phyloP scores from a whole-genome alignment of 306 rosid species.

The Fragaria ananassa region DNA sequence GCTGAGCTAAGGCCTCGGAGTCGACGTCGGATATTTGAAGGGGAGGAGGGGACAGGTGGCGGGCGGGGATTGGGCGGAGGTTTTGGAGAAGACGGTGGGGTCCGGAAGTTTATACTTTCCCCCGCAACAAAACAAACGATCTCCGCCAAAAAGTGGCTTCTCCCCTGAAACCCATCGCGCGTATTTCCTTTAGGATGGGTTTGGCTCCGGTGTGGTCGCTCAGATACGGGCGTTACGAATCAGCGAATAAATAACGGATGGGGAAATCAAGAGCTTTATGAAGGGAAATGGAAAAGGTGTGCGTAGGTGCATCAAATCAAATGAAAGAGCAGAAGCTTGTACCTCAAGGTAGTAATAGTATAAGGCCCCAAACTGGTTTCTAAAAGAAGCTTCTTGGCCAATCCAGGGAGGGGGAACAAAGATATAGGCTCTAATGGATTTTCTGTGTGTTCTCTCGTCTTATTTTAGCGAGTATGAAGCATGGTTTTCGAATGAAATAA shows the following conservation, averaged over 20 bases:
- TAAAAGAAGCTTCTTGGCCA: not conserved
- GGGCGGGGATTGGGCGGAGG: not conserved
- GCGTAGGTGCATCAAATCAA: not conserved
- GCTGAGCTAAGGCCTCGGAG: not conserved
- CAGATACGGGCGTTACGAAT: not conserved
- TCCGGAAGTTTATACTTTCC: not conserved
- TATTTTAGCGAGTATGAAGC: not conserved
- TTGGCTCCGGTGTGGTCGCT: slow-evolving; percentile 15
- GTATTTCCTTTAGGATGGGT: not conserved
- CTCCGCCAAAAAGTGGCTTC: not conserved
- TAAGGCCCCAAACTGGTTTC: not conserved
- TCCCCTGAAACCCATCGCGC: slow-evolving; percentile 23
- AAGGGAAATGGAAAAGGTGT: slow-evolving; percentile 3
- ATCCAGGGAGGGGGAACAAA: not conserved
- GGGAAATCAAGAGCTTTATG: not conserved
- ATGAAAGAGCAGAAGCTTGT: not conserved
- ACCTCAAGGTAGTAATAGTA: not conserved
- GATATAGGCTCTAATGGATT: not conserved
- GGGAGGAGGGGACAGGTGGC: not conserved
- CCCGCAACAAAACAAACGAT: slow-evolving; percentile 15
- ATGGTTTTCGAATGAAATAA: not conserved
- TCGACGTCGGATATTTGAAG: not conserved
- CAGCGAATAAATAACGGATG: not conserved
- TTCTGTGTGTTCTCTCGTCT: not conserved
- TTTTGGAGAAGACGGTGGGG: not conserved